phyloP scores from a whole-genome alignment of 1,284 basidiomycete species.

The Flammula alnicola region DNA sequence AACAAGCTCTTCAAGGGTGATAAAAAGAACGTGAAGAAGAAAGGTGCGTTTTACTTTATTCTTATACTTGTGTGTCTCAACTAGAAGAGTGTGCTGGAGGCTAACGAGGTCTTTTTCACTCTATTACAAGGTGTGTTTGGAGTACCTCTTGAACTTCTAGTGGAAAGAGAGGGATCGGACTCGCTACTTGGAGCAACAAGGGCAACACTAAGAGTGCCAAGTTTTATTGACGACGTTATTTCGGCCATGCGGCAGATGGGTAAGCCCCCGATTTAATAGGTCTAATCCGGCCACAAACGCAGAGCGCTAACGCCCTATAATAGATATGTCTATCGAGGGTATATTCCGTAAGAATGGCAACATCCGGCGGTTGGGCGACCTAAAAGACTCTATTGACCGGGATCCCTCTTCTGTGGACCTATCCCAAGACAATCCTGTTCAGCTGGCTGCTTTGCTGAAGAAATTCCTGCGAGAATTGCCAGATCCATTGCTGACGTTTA shows the following conservation, averaged over 20 bases:
- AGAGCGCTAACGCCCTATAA: conserved; percentile 7
- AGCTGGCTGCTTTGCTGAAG: conserved; percentile 95
- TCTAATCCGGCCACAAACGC: no score
- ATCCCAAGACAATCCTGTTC: conserved; percentile 94
- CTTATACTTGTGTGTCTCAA: conserved; percentile 1
- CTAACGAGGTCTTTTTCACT: not conserved
- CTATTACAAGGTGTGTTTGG: conserved; percentile 77
- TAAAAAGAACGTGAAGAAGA: conserved; percentile 83
- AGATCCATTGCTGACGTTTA: conserved; percentile 95
- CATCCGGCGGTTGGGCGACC: conserved; percentile 89
- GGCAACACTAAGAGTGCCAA: conserved; percentile 86
- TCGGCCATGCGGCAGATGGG: conserved; percentile 99
- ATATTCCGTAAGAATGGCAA: conserved; percentile 99
- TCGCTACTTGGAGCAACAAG: conserved; percentile 91
- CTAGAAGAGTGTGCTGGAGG: conserved; percentile 33
- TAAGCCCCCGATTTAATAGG: conserved; percentile 48
- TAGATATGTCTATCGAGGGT: conserved; percentile 98
- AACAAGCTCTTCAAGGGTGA: conserved; percentile 96
- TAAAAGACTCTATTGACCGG: conserved; percentile 92
- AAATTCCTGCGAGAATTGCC: conserved; percentile 97
- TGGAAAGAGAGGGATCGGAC: conserved; percentile 95
- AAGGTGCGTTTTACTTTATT: conserved; percentile 60
- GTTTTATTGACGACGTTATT: conserved; percentile 97
- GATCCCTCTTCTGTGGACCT: conserved; percentile 91
- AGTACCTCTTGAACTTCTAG: conserved; percentile 90